Percentiles rank a stretch among this genome's conserved stretches.
These are phyloP conservation scores for Zoysia pacifica DNA, from an alignment of 176 grass and related monocot species.

Conservation along the genomic window DNA sequence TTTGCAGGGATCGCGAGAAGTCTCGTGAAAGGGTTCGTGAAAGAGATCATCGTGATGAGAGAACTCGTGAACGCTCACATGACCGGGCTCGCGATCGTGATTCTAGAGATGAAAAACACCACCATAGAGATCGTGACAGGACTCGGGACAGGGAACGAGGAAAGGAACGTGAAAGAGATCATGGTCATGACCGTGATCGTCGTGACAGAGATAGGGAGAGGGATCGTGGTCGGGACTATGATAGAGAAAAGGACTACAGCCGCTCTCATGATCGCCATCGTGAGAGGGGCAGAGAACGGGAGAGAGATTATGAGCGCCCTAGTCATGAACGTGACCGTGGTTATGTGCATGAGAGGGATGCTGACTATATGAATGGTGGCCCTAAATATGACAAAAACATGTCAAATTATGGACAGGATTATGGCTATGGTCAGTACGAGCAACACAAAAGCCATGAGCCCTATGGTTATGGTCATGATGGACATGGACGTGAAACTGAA, in stretches of 20 bases:
- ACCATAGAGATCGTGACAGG: slow-evolving; percentile 53
- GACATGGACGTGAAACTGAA: slow-evolving; percentile 36
- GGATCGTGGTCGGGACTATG: slow-evolving; percentile 35
- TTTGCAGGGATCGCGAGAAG: slow-evolving; percentile 55
- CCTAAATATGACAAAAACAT: slow-evolving; percentile 43
- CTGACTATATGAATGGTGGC: slow-evolving; percentile 42
- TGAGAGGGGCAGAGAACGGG: slow-evolving; percentile 51
- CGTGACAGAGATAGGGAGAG: slow-evolving; percentile 52
- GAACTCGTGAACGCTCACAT: slow-evolving; percentile 41
- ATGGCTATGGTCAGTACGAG: slow-evolving; percentile 43
- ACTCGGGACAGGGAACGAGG: slow-evolving; percentile 48
- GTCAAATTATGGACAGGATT: slow-evolving; percentile 35
- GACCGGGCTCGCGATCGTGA: slow-evolving; percentile 49
- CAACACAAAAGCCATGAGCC: slow-evolving; percentile 31
- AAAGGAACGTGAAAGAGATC: slow-evolving; percentile 44
- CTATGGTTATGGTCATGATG: slow-evolving; percentile 50
- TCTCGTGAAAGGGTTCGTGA: slow-evolving; percentile 51
- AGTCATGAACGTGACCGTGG: slow-evolving; percentile 42
- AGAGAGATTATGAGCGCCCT: slow-evolving; percentile 40
- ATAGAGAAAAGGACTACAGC: slow-evolving; percentile 44
- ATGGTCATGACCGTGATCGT: slow-evolving; percentile 49
- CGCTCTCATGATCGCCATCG: slow-evolving; percentile 43
- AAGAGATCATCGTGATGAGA: slow-evolving; percentile 45
- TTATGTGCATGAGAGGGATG: slow-evolving; percentile 49
- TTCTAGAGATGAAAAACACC: slow-evolving; percentile 55